Evolutionary conservation across 306 rosid genomes (phyloP).

Genomic region (Begonia loranthoides): DNA sequence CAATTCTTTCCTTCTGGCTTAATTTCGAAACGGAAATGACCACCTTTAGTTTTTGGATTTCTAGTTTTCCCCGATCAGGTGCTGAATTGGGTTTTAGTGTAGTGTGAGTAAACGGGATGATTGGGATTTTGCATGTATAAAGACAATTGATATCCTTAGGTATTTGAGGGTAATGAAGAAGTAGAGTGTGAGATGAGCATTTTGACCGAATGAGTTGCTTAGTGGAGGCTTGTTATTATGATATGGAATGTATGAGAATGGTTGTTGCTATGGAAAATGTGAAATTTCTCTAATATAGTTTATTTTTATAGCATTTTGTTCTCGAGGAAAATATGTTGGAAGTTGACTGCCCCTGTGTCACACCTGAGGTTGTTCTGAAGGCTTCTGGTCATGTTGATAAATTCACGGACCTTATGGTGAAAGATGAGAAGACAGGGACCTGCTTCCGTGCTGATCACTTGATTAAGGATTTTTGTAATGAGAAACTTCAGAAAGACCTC

Average conservation of each 20-base stretch:
- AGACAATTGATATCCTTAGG: no score
- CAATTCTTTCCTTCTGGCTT: background rate
- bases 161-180: background rate
- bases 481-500: slow-evolving; percentile 78
- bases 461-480: slow-evolving; percentile 76
- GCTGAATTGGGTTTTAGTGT: background rate
- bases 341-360: slow-evolving; percentile 91
- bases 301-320: slow-evolving; percentile 60
- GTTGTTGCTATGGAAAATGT: background rate
- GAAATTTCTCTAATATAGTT: background rate
- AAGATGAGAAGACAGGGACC: slow-evolving; percentile 69
- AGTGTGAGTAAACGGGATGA: no score
- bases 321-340: slow-evolving; percentile 94
- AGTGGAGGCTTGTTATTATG: background rate
- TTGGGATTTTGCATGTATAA: no score
- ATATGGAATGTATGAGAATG: background rate
- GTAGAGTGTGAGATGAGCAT: background rate
- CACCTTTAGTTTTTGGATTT: background rate
- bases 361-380: slow-evolving; percentile 79
- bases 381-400: slow-evolving; percentile 95
- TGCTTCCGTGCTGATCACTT: slow-evolving; percentile 91
- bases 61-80: background rate
- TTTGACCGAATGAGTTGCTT: background rate
- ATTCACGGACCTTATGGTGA: slow-evolving; percentile 96
- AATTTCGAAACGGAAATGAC: background rate